phyloP scores from a whole-genome alignment of 176 grass and related monocot genomes.

The Carex pumila region DNA sequence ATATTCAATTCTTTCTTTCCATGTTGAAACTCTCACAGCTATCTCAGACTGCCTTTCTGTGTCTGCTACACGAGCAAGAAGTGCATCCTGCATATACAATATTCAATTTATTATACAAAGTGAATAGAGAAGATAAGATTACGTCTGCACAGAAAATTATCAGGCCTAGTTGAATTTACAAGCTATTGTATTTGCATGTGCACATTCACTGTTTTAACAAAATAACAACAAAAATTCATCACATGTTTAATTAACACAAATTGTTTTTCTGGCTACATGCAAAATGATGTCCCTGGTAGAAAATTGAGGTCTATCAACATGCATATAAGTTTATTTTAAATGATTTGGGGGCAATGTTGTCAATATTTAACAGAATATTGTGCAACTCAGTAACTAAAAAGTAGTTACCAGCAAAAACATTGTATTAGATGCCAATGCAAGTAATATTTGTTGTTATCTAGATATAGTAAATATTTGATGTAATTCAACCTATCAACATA shows the following conservation, averaged over 20 bases:
- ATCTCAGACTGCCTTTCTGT: slow-evolving; percentile 78
- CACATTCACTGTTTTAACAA: background rate
- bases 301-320: background rate
- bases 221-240: background rate
- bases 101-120: background rate
- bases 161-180: background rate
- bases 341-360: background rate
- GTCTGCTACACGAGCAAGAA: slow-evolving; percentile 81
- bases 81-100: slow-evolving; percentile 33
- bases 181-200: background rate
- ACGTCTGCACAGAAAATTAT: background rate
- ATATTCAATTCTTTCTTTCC: slow-evolving; percentile 82
- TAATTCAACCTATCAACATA: background rate
- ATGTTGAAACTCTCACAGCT: slow-evolving; percentile 87
- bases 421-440: background rate
- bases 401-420: background rate
- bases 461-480: background rate
- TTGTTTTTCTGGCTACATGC: background rate
- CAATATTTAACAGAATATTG: background rate
- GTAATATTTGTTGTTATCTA: background rate
- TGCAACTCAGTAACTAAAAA: background rate
- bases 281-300: background rate
- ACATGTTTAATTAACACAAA: background rate
- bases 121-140: background rate
- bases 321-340: background rate